A percentile compares a stretch with the other conserved stretches of the same genome.
phyloP scores from a whole-genome alignment of 176 grass and related monocot genomes.

The Triticum turgidum region DNA sequence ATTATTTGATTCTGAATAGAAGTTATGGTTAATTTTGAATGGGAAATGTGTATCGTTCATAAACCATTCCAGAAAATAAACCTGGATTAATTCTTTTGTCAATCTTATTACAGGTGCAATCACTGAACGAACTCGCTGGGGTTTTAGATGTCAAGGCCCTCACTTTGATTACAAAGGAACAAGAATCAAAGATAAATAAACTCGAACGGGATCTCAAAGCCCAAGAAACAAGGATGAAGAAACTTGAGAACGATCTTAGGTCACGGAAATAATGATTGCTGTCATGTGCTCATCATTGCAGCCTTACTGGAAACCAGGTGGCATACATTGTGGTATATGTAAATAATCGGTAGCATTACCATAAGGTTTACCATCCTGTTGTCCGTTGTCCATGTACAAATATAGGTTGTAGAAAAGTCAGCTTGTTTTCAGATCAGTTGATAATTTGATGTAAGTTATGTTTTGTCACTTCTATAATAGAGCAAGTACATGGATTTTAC shows the following conservation, averaged over 20 bases:
- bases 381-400: conserved; percentile 21
- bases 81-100: conserved; percentile 26
- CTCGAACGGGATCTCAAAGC: conserved; percentile 54
- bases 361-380: conserved; percentile 26
- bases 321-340: conserved; percentile 34
- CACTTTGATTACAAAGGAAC: conserved; percentile 62
- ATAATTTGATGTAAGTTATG: conserved; percentile 31
- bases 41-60: neutral
- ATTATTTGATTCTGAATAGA: conserved; percentile 5
- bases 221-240: conserved; percentile 71
- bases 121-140: conserved; percentile 64
- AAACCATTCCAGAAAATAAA: conserved; percentile 7
- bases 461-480: conserved; percentile 25
- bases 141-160: conserved; percentile 69
- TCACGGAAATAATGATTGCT: conserved; percentile 37
- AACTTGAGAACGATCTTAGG: conserved; percentile 59
- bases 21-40: conserved; percentile 20
- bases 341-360: conserved; percentile 26
- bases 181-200: conserved; percentile 77
- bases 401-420: conserved; percentile 17
- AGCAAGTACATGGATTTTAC: neutral
- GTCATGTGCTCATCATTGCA: conserved; percentile 4
- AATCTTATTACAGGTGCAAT: conserved; percentile 59
- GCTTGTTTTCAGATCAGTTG: conserved; percentile 27
- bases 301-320: conserved; percentile 15